Percentiles rank a stretch among this genome's conserved stretches.
These are phyloP conservation scores for Sarocladium oryzae DNA, from an alignment of 2,329 filamentous ascomycete species.

Conservation along the genomic window DNA sequence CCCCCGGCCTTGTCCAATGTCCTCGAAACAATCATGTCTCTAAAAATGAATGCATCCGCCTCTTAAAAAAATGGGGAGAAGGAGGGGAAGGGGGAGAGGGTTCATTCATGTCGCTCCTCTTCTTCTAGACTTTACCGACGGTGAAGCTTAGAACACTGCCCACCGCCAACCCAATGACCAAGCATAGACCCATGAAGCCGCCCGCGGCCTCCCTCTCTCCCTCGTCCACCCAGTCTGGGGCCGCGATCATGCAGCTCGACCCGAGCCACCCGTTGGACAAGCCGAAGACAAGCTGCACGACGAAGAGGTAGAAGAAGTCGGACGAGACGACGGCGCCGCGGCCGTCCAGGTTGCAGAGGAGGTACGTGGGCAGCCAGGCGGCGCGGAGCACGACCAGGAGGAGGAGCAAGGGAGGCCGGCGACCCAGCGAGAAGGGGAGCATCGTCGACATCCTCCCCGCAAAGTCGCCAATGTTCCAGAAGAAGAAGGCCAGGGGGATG, in stretches of 20 bases:
- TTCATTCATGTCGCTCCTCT: no score
- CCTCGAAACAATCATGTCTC: conserved; percentile 8
- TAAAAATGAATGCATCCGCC: no score
- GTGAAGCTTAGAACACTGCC: conserved; percentile 90
- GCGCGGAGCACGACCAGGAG: conserved; percentile 57
- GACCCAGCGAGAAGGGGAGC: conserved; percentile 49
- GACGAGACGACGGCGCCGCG: conserved; percentile 67
- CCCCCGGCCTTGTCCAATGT: neutral
- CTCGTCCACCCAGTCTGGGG: conserved; percentile 71
- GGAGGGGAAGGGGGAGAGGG: no score
- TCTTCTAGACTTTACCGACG: conserved; percentile 43
- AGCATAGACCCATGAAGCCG: conserved; percentile 86
- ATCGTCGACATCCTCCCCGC: conserved; percentile 64
- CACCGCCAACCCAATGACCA: conserved; percentile 74
- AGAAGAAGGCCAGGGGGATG: conserved; percentile 81
- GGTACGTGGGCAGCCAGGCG: conserved; percentile 75
- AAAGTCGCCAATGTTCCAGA: conserved; percentile 91
- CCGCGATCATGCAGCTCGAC: conserved; percentile 86
- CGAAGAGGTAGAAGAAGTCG: conserved; percentile 79
- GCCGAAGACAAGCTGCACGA: conserved; percentile 81
- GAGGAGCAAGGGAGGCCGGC: conserved; percentile 63
- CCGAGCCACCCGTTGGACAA: conserved; percentile 82
- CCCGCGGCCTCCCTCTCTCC: conserved; percentile 83
- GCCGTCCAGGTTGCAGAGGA: conserved; percentile 81
- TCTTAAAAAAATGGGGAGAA: no score